Conservation (phyloP, 352 stramenopile species). For the Pythium dissimile region DNA sequence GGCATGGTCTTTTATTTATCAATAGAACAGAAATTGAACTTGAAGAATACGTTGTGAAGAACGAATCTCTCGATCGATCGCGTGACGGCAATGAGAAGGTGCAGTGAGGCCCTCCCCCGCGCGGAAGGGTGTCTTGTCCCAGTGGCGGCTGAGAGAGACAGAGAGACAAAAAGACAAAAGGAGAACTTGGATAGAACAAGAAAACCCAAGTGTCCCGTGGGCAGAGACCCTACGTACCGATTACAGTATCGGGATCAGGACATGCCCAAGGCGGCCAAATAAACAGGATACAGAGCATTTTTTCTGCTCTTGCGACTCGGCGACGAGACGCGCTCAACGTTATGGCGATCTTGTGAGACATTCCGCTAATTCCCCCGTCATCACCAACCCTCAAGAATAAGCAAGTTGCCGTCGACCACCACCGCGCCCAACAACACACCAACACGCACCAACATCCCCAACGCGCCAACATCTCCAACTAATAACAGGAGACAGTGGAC, state of each 20-base stretch:
- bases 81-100: no score
- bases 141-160: no score
- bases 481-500: not conserved
- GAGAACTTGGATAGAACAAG: no score
- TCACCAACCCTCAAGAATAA: not conserved
- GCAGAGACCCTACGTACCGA: no score
- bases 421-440: no score
- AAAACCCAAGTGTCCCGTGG: no score
- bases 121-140: not conserved
- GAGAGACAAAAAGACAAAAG: no score
- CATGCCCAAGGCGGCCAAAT: no score
- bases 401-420: constrained; percentile 17
- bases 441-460: not conserved
- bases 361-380: not conserved
- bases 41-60: not conserved
- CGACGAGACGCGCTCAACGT: not conserved
- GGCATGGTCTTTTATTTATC: not conserved
- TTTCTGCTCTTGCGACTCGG: not conserved
- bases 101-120: no score
- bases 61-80: not conserved
- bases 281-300: no score
- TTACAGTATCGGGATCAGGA: no score
- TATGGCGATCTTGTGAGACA: not conserved
- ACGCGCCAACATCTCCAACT: not conserved
- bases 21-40: not conserved